Conservation (phyloP, 352 stramenopile species). For the Pythium brassicae region DNA sequence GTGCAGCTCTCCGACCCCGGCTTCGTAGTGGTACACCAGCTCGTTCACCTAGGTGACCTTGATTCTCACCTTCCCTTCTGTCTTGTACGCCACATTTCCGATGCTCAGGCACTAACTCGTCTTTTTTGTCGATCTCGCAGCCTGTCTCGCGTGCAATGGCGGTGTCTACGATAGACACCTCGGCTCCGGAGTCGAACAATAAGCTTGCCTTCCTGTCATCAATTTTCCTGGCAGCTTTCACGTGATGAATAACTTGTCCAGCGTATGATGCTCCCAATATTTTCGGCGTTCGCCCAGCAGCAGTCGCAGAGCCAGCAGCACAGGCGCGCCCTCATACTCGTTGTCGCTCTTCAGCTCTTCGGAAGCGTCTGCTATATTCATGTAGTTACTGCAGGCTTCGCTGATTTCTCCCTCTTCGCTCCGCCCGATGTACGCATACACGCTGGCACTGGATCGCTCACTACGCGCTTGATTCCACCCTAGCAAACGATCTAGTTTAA, state of each 20-base stretch:
- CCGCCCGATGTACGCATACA: slow-evolving; percentile 9
- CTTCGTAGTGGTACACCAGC: slow-evolving; percentile 11
- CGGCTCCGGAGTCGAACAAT: slow-evolving; percentile 18
- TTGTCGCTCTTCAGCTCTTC: background rate
- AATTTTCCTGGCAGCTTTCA: slow-evolving; percentile 12
- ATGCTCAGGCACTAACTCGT: slow-evolving; percentile 13
- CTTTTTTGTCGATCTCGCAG: slow-evolving; percentile 12
- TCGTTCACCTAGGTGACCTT: slow-evolving; percentile 14
- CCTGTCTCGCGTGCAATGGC: slow-evolving; percentile 19
- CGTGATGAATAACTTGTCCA: slow-evolving; percentile 20
- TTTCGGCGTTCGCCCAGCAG: slow-evolving; percentile 14
- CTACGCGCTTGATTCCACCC: slow-evolving; percentile 11
- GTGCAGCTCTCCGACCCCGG: slow-evolving; percentile 11
- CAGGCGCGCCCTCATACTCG: background rate
- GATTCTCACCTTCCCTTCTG: slow-evolving; percentile 7
- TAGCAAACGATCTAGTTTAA: slow-evolving; percentile 21
- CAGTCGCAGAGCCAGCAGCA: slow-evolving; percentile 8
- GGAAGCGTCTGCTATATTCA: background rate
- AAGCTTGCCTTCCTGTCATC: slow-evolving; percentile 15
- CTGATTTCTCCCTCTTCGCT: background rate
- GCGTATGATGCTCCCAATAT: slow-evolving; percentile 17
- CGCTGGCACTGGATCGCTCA: slow-evolving; percentile 10
- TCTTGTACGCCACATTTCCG: slow-evolving; percentile 7
- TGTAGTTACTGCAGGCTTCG: background rate
- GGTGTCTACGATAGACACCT: slow-evolving; percentile 18